These are phyloP conservation scores for Leptographium radiaticola DNA, from an alignment of 2,329 filamentous ascomycete species.

Conservation along the genomic window DNA sequence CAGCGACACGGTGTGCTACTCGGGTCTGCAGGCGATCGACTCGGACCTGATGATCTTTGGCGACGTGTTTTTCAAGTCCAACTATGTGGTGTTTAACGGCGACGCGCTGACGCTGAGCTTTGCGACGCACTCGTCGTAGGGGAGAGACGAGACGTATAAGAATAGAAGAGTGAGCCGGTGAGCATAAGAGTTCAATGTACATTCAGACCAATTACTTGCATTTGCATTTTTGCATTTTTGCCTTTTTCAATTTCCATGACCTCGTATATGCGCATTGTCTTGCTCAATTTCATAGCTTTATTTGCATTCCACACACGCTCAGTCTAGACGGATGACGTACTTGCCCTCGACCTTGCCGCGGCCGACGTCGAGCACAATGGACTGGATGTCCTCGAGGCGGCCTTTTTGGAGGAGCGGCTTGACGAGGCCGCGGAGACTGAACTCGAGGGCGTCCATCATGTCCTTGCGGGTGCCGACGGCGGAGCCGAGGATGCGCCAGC, in stretches of 20 bases:
- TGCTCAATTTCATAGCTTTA: too few species aligned
- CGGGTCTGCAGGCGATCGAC: constrained; percentile 50
- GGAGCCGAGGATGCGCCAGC: constrained; percentile 21
- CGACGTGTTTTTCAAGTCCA: constrained; percentile 48
- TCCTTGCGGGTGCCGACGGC: constrained; percentile 24
- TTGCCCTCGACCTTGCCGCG: constrained; percentile 10
- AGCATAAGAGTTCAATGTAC: too few species aligned
- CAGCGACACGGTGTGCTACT: constrained; percentile 46
- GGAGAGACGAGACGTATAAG: background rate
- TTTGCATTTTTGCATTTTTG: too few species aligned
- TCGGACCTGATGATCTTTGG: constrained; percentile 47
- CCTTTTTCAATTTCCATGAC: too few species aligned
- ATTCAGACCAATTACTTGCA: too few species aligned
- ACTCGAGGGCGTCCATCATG: constrained; percentile 26
- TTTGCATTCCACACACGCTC: too few species aligned
- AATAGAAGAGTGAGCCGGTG: background rate
- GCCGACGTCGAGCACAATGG: constrained; percentile 10
- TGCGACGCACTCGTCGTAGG: constrained; percentile 27
- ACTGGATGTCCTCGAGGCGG: constrained; percentile 13
- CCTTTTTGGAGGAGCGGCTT: constrained; percentile 16
- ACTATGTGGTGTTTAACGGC: constrained; percentile 44
- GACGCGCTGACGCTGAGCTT: constrained; percentile 41
- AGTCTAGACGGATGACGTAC: constrained; percentile 12
- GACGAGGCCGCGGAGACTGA: constrained; percentile 20
- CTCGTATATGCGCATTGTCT: too few species aligned